Evolutionary conservation across 768 basidiomycete species (phyloP).

Genomic region (Boletus fagicola): DNA sequence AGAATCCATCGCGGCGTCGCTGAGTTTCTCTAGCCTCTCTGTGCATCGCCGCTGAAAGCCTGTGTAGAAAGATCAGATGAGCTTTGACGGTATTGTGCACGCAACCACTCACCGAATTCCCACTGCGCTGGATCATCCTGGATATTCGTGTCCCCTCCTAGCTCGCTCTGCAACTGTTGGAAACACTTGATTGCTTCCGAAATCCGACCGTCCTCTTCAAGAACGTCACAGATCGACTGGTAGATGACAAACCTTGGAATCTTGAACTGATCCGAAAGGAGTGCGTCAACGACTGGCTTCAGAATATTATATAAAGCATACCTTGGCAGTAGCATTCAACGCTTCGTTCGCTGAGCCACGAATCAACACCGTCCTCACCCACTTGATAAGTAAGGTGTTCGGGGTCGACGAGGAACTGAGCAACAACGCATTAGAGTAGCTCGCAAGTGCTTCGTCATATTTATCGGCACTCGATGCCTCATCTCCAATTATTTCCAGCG

Average conservation of each 20-base stretch:
- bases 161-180: not conserved
- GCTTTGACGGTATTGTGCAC: too few relatives aligned
- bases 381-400: not conserved
- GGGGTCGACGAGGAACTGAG: not conserved
- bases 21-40: not conserved
- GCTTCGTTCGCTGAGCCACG: not conserved
- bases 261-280: not conserved
- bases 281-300: too few relatives aligned
- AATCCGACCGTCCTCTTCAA: not conserved
- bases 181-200: not conserved
- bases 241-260: slow-evolving; percentile 3
- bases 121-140: not conserved
- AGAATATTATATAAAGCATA: too few relatives aligned
- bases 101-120: slow-evolving; percentile 2
- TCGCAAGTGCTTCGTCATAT: not conserved
- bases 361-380: not conserved
- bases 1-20: not conserved
- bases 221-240: slow-evolving; percentile 3
- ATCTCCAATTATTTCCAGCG: not conserved
- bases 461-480: not conserved
- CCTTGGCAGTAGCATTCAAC: too few relatives aligned
- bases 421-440: slow-evolving; percentile 1
- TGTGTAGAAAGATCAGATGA: not conserved
- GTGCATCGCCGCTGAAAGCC: not conserved
- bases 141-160: not conserved